A percentile compares a stretch with the other conserved stretches of the same genome.
These are phyloP conservation scores for Myriosclerotinia duriaeana DNA, from an alignment of 2,329 filamentous ascomycete species.

Conservation along the genomic window DNA sequence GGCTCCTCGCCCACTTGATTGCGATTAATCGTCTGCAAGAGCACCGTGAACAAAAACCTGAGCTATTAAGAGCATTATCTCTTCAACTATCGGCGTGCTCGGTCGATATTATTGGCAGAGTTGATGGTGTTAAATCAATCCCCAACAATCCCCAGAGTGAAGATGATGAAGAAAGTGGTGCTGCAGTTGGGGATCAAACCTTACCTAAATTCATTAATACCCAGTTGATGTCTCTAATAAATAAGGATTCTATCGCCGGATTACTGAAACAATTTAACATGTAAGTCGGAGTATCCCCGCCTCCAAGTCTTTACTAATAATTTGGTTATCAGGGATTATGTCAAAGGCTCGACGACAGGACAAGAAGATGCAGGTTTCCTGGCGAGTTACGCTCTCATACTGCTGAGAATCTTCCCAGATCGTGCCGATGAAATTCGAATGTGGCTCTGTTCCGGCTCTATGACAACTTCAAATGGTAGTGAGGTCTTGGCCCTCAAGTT, in stretches of 20 bases:
- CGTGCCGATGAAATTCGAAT: constrained; percentile 87
- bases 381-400: constrained; percentile 81
- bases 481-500: constrained; percentile 71
- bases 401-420: constrained; percentile 80
- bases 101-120: constrained; percentile 50
- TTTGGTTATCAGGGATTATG: constrained; percentile 32
- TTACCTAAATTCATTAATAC: constrained; percentile 60
- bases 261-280: constrained; percentile 38
- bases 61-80: constrained; percentile 54
- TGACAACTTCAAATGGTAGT: constrained; percentile 38
- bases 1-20: constrained; percentile 67
- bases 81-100: constrained; percentile 54
- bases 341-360: constrained; percentile 32
- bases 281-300: constrained; percentile 9
- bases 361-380: constrained; percentile 65
- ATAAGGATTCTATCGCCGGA: constrained; percentile 69
- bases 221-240: constrained; percentile 69
- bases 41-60: constrained; percentile 42
- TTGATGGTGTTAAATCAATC: constrained; percentile 45
- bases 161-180: background rate
- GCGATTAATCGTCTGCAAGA: constrained; percentile 50
- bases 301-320: background rate
- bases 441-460: constrained; percentile 76
- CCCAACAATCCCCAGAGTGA: constrained; percentile 31
- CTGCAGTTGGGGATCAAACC: background rate